Evolutionary conservation across 768 basidiomycete genomes (phyloP).

Genomic region (Suillus paluster): DNA sequence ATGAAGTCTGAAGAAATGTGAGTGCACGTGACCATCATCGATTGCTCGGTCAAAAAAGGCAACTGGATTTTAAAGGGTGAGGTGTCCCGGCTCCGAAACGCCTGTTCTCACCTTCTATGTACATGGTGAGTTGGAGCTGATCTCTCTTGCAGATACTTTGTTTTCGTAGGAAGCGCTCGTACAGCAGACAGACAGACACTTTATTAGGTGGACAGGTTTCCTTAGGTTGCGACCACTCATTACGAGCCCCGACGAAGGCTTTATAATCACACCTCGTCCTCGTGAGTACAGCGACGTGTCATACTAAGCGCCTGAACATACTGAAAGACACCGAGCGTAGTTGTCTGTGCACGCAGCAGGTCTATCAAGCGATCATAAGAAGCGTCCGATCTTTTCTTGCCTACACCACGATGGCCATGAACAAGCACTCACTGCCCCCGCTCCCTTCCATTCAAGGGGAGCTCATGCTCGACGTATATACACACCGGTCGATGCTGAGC

Average conservation of each 20-base stretch:
- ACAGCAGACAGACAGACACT: neutral
- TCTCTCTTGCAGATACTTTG: neutral
- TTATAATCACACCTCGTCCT: neutral
- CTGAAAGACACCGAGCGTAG: neutral
- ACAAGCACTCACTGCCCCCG: constrained; percentile 39
- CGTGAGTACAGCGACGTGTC: neutral
- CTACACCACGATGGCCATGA: constrained; percentile 4
- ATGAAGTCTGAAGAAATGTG: neutral
- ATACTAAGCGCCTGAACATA: neutral
- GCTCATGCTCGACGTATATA: constrained; percentile 62
- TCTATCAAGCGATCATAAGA: constrained; percentile 5
- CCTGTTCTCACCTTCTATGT: neutral
- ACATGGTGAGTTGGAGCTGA: neutral
- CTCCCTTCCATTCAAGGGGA: constrained; percentile 63
- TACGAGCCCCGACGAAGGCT: neutral
- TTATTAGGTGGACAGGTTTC: neutral
- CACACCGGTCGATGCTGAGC: constrained; percentile 43
- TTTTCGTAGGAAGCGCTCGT: neutral
- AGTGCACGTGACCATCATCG: constrained; percentile 8
- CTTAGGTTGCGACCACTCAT: neutral
- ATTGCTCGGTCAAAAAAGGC: constrained; percentile 3
- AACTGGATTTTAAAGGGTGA: neutral
- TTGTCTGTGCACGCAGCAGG: neutral
- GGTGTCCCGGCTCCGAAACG: neutral
- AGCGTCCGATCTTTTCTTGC: neutral